phyloP scores from a whole-genome alignment of 768 basidiomycete genomes.

The Boletus tomentosulus region DNA sequence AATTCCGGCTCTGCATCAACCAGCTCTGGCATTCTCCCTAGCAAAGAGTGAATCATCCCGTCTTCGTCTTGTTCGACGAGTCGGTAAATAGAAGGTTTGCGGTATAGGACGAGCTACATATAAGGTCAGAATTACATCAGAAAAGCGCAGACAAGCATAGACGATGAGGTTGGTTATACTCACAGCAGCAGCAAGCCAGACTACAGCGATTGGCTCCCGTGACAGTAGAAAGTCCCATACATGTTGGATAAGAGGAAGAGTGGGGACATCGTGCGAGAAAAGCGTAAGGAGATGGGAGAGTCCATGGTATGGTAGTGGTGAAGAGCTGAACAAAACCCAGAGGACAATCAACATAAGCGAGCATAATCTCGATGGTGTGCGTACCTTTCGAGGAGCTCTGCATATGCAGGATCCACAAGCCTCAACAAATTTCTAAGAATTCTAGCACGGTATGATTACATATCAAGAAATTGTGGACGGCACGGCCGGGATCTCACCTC shows the following conservation, averaged over 20 bases:
- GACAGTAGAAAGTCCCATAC: conserved; percentile 87
- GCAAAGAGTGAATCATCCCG: conserved; percentile 75
- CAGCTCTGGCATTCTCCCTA: conserved; percentile 62
- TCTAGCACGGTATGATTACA: conserved; percentile 33
- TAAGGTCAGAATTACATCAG: background rate
- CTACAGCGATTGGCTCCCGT: conserved; percentile 73
- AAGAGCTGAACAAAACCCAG: conserved; percentile 40
- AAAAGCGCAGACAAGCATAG: background rate
- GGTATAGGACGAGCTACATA: conserved; percentile 63
- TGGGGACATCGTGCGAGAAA: conserved; percentile 90
- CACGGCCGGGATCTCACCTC: conserved; percentile 38
- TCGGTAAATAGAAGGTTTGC: conserved; percentile 61
- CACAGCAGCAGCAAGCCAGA: conserved; percentile 84
- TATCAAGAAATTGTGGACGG: background rate
- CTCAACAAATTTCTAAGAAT: conserved; percentile 71
- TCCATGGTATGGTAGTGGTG: conserved; percentile 84
- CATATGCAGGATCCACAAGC: conserved; percentile 65
- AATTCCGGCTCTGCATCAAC: conserved; percentile 14
- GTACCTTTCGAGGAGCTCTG: conserved; percentile 64
- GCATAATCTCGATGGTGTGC: conserved; percentile 14
- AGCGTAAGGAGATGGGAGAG: conserved; percentile 87
- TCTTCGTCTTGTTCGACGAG: conserved; percentile 71
- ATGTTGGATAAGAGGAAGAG: conserved; percentile 84
- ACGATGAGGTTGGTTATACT: conserved; percentile 26
- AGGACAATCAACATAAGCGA: background rate